Percentiles rank a stretch among this genome's conserved stretches.
phyloP scores from a whole-genome alignment of 1,139 yeast genomes.

The Candida neerlandica region DNA sequence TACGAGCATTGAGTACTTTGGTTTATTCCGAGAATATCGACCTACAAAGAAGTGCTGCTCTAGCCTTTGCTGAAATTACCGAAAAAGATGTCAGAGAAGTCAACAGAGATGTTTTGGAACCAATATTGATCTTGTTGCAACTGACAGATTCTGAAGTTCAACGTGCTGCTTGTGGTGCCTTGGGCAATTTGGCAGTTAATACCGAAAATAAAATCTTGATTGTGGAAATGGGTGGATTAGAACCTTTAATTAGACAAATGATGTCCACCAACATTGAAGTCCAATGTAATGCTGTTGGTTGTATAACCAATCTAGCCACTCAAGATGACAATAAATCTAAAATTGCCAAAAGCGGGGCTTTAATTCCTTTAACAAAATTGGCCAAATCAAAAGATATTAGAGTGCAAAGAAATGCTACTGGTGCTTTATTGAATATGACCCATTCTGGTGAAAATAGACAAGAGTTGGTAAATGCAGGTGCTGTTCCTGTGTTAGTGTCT shows the following conservation, averaged over 20 bases:
- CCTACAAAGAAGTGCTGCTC: conserved; percentile 94
- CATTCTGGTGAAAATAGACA: conserved; percentile 96
- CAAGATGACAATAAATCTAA: conserved; percentile 95
- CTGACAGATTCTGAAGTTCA: conserved; percentile 92
- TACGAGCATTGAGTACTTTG: conserved; percentile 85
- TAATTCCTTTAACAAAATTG: conserved; percentile 87
- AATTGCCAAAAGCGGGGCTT: conserved; percentile 96
- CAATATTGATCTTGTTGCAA: conserved; percentile 84
- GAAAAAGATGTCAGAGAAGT: conserved; percentile 94
- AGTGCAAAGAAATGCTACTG: conserved; percentile 98
- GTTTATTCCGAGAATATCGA: conserved; percentile 95
- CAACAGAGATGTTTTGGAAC: conserved; percentile 87
- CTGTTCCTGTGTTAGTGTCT: conserved; percentile 95
- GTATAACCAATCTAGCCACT: conserved; percentile 97
- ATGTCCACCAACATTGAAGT: conserved; percentile 96
- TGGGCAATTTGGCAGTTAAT: conserved; percentile 95
- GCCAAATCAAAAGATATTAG: conserved; percentile 94
- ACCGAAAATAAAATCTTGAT: conserved; percentile 90
- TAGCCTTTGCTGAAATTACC: conserved; percentile 98
- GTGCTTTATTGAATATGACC: conserved; percentile 96
- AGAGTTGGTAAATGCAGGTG: conserved; percentile 96
- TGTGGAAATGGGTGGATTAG: conserved; percentile 97
- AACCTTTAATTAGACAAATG: conserved; percentile 96
- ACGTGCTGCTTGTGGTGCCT: conserved; percentile 98
- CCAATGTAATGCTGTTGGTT: conserved; percentile 98